Base-by-base conservation (phyloP, 805 yeast genomes). In the Kazachstania bromeliacearum region DNA sequence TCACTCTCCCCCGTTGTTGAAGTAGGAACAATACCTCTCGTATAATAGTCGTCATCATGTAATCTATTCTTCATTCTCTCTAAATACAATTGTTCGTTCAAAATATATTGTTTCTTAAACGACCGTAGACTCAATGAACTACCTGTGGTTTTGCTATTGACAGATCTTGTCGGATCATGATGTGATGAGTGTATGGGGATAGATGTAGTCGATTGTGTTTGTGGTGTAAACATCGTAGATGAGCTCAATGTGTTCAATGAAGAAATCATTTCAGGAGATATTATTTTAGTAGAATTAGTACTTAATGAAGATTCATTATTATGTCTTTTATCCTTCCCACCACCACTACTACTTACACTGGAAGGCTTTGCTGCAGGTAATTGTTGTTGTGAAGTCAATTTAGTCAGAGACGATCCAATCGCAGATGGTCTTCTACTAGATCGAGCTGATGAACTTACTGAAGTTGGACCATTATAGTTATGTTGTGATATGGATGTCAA, bases 31-130 rank as follows among this genome's bases (percentile, higher is more conserved):
- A 78, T 71, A 2, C 80, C 84, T 45, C 74, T 77, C 5, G 85
- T 78, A 50, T 79, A 78, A 53, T 79, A 79, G 6, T 40, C 46
- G 48, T 82, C 92, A 53, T 82, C 85, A 3, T 63, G 70, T 28
- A 67, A 60, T 43, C 73, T 79, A 44, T 77, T 76, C 39, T 72
- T 68, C 52, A 83, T 71, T 51, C 73, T 73, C 41, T 70, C 71
- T 39, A 83, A 56, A 48, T 83, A 83, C 1, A 75, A 71, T 46
- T 69, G 69, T 50, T 83, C 92, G 48, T 81, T 88, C 5, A 77
- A 43, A 2, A 55, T 50, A 35, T 59, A 58, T 34, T 54, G 60
- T 21, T 49, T 46, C 27, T 54, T 50, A 21, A 31, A 38, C 34
- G 53, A 50, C 16, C 39, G 13, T 15, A 35, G 32, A 34, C 38